Base-by-base conservation (phyloP, 306 rosid genomes). In the Vigna radiata region DNA sequence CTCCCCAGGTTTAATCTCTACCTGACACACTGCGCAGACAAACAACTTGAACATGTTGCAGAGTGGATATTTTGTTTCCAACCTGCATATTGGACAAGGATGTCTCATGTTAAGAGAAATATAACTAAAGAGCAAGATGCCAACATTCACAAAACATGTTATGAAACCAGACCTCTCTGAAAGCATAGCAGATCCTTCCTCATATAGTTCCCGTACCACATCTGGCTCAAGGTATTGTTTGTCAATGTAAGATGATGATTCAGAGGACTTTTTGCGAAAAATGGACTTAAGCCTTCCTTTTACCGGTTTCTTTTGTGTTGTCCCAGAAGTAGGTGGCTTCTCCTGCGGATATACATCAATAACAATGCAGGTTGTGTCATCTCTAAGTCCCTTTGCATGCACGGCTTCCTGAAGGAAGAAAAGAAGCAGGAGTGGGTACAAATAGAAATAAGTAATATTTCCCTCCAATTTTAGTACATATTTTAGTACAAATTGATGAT, bases 11-110 rank as follows among this genome's bases (percentile, higher is more conserved):
- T 91, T 91, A 78, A 96, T 85, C 86, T 96, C 98, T 65, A 81
- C 77, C 83, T 96, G 99, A 81, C 99, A 96, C 59, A 96, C 96
- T 46, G 99, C 98, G 75, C 99, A 96, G 81, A 85, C 88, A 60
- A 96, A 96, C 87, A 96, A 70, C 88, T 89, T 96, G 85, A 96
- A 96, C 99, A 96, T 93, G 91, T 93, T 91, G 96, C 98, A 91
- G 78, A 96, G 86, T 1, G 99, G 99, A 84, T 93, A 96, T 81
- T 92, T 92, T 27, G 98, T 78, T 67, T 96, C 98, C 79, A 96
- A 87, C 91, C 99, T 96, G 98, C 88, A 91, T 70, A 80, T 61
- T 70, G 67, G 59, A 84, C 43, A 75, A 84, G 16, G 79, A 78
- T 48, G 48, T 14, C 23, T 72, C 68, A 13, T 44, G 75, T 90